Percentiles rank a stretch among this genome's conserved stretches.
Conservation (phyloP, 169 alveolate species). For the Plasmodium vinckei region DNA sequence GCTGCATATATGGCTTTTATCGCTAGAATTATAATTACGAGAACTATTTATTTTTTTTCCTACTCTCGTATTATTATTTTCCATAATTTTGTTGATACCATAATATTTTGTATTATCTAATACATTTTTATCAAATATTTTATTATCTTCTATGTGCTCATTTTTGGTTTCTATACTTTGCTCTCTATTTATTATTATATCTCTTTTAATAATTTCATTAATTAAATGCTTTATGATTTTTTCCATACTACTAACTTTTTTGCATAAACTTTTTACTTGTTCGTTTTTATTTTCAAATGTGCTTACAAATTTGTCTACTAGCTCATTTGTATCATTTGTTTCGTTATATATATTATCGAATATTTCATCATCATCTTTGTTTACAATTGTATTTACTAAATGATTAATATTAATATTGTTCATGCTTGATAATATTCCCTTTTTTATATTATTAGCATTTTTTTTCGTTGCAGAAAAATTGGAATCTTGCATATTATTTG, state of each 20-base stretch:
- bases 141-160: not conserved
- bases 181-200: constrained; percentile 9
- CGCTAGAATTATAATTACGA: not conserved
- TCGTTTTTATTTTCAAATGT: constrained; percentile 30
- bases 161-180: not conserved
- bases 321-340: not conserved
- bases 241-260: constrained; percentile 70
- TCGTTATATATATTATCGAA: not conserved
- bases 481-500: not conserved
- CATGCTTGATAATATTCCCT: not conserved
- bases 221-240: constrained; percentile 60
- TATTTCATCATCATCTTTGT: not conserved
- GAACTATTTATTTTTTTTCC: not conserved
- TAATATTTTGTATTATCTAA: too few species aligned
- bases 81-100: not conserved
- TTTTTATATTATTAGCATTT: not conserved
- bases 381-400: constrained; percentile 38
- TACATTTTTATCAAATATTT: not conserved
- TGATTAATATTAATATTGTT: constrained; percentile 45
- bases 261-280: constrained; percentile 37
- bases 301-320: constrained; percentile 63
- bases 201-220: constrained; percentile 51
- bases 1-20: not conserved
- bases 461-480: not conserved
- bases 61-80: not conserved